Evolutionary conservation across 192 early-diverging fungal species (phyloP).

Genomic region (Dispira parvispora): DNA sequence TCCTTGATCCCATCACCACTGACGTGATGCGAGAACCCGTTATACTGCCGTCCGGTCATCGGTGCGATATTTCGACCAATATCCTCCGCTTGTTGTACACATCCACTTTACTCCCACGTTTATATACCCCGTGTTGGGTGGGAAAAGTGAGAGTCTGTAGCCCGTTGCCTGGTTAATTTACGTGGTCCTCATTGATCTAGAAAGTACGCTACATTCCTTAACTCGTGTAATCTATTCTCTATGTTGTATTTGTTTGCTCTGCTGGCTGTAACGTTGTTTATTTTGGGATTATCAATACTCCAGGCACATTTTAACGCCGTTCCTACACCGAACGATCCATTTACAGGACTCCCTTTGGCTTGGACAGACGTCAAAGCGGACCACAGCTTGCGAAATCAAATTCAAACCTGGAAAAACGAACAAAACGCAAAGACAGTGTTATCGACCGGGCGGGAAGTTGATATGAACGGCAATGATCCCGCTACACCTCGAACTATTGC

Average conservation of each 20-base stretch:
- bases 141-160: no score
- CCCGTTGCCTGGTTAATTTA: no score
- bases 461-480: not conserved
- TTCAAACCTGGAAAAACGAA: not conserved
- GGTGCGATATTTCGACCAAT: not conserved
- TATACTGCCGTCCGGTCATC: not conserved
- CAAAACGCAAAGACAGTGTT: not conserved
- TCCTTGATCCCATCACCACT: conserved; percentile 2
- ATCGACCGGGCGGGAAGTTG: not conserved
- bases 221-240: not conserved
- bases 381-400: not conserved
- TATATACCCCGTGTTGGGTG: no score
- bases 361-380: not conserved
- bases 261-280: not conserved
- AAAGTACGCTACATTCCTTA: not conserved
- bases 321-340: not conserved
- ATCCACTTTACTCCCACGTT: no score
- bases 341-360: not conserved
- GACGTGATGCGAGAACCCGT: not conserved
- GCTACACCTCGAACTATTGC: no score
- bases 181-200: no score
- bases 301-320: conserved; percentile 3
- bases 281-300: not conserved
- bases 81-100: not conserved
- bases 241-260: not conserved